Conservation (phyloP, 805 yeast genomes). For the Metschnikowia hibisci region DNA sequence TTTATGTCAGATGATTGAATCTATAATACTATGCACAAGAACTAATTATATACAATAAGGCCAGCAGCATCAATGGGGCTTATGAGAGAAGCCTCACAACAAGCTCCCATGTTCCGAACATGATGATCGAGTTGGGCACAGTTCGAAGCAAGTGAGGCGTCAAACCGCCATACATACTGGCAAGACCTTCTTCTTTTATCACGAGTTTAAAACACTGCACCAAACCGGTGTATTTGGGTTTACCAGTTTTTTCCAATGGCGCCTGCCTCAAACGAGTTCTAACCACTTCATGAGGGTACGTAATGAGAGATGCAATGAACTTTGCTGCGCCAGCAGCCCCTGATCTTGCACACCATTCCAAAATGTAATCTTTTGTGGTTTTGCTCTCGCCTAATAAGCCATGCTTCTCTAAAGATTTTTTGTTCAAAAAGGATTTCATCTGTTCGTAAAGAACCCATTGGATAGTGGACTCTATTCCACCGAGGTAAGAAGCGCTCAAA, state of each 20-base stretch:
- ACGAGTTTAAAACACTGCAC: slow-evolving; percentile 81
- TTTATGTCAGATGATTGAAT: slow-evolving; percentile 7
- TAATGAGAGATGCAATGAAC: slow-evolving; percentile 83
- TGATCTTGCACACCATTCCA: slow-evolving; percentile 93
- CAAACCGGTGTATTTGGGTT: slow-evolving; percentile 84
- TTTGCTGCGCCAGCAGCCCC: slow-evolving; percentile 98
- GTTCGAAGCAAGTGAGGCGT: slow-evolving; percentile 96
- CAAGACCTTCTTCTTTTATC: slow-evolving; percentile 88
- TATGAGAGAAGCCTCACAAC: slow-evolving; percentile 35
- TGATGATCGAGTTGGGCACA: slow-evolving; percentile 94
- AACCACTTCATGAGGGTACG: slow-evolving; percentile 97
- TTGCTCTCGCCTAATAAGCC: slow-evolving; percentile 27
- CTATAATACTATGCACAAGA: background rate
- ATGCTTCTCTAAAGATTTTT: slow-evolving; percentile 40
- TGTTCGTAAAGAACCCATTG: slow-evolving; percentile 98
- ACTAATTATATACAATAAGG: slow-evolving; percentile 11
- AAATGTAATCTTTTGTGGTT: slow-evolving; percentile 54
- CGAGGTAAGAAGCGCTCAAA: slow-evolving; percentile 89
- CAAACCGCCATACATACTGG: slow-evolving; percentile 93
- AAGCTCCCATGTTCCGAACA: slow-evolving; percentile 99
- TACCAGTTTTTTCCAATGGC: slow-evolving; percentile 68
- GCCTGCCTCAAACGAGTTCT: slow-evolving; percentile 95
- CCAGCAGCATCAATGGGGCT: background rate
- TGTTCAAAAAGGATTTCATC: slow-evolving; percentile 69
- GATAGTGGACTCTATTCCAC: slow-evolving; percentile 86